Percentiles rank a stretch among this genome's conserved stretches.
Conservation (phyloP, 768 basidiomycete species). For the Mycena albidolilacea region DNA sequence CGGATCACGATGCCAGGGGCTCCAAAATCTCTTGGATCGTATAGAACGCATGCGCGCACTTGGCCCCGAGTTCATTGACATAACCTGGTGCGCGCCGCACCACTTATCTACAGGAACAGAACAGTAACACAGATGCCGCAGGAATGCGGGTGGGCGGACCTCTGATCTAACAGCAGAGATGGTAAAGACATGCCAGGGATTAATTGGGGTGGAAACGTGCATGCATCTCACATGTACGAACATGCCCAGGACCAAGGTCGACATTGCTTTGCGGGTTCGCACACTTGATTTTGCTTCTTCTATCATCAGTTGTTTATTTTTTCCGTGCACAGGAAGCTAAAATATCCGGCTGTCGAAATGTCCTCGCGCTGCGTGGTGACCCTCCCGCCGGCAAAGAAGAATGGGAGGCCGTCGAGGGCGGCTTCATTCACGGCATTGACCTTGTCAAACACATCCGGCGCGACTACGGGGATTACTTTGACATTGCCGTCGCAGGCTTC, state of each 20-base stretch:
- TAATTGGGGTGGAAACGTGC: slow-evolving; percentile 96
- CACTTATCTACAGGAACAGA: not conserved
- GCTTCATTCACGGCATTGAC: slow-evolving; percentile 92
- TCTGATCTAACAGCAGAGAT: slow-evolving; percentile 95
- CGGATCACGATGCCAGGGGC: slow-evolving; percentile 64
- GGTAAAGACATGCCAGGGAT: slow-evolving; percentile 93
- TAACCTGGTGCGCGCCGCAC: slow-evolving; percentile 80
- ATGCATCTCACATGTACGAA: slow-evolving; percentile 99
- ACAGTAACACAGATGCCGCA: slow-evolving; percentile 48
- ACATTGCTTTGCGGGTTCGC: slow-evolving; percentile 87
- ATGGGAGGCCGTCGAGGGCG: slow-evolving; percentile 94
- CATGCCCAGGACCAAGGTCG: slow-evolving; percentile 97
- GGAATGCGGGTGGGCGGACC: slow-evolving; percentile 97
- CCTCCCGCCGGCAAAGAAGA: slow-evolving; percentile 90
- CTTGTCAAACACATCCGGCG: slow-evolving; percentile 91
- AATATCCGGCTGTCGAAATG: slow-evolving; percentile 89
- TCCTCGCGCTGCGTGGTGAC: slow-evolving; percentile 94
- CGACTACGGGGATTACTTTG: slow-evolving; percentile 92
- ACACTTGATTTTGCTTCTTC: slow-evolving; percentile 48
- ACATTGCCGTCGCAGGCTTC: slow-evolving; percentile 95
- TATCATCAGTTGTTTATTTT: slow-evolving; percentile 13
- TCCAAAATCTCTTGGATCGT: slow-evolving; percentile 97
- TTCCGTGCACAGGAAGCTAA: slow-evolving; percentile 81
- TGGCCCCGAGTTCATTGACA: slow-evolving; percentile 98
- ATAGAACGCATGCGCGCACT: slow-evolving; percentile 97